These are phyloP conservation scores for Adansonia madagascariensis DNA, from an alignment of 441 rosid species.

Conservation along the genomic window DNA sequence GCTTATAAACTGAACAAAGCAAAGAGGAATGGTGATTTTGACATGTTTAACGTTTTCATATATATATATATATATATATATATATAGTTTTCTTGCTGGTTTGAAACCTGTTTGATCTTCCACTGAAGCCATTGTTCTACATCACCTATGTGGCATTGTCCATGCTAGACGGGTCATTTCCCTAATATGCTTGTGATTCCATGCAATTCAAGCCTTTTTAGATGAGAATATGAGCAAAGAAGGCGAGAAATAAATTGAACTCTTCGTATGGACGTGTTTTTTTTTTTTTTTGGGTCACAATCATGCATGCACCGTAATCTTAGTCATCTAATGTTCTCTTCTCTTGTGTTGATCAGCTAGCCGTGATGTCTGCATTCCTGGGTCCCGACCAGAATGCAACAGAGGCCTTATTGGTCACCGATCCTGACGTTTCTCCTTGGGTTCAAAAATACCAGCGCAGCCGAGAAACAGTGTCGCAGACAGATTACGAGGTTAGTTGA, in stretches of 20 bases:
- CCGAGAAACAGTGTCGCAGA: slow-evolving; percentile 88
- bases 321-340: slow-evolving; percentile 9
- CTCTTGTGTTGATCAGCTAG: slow-evolving; percentile 54
- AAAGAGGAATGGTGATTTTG: not conserved
- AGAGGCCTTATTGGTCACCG: slow-evolving; percentile 63
- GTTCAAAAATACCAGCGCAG: slow-evolving; percentile 87
- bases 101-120: not conserved
- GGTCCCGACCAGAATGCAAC: slow-evolving; percentile 91
- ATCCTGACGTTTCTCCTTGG: slow-evolving; percentile 80
- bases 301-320: slow-evolving; percentile 12
- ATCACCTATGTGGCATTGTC: not conserved
- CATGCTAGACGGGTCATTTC: not conserved
- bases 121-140: not conserved
- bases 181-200: not conserved
- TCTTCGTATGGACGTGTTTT: not conserved
- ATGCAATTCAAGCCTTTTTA: not conserved
- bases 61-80: not conserved
- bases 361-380: slow-evolving; percentile 92
- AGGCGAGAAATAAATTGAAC: not conserved
- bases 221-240: not conserved
- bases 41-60: not conserved
- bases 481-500: slow-evolving; percentile 78
- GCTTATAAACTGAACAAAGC: slow-evolving; percentile 1
- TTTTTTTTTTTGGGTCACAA: not conserved
- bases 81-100: not conserved